Conservation (phyloP, 2,329 filamentous ascomycete species). For the Colletotrichum tropicicola region DNA sequence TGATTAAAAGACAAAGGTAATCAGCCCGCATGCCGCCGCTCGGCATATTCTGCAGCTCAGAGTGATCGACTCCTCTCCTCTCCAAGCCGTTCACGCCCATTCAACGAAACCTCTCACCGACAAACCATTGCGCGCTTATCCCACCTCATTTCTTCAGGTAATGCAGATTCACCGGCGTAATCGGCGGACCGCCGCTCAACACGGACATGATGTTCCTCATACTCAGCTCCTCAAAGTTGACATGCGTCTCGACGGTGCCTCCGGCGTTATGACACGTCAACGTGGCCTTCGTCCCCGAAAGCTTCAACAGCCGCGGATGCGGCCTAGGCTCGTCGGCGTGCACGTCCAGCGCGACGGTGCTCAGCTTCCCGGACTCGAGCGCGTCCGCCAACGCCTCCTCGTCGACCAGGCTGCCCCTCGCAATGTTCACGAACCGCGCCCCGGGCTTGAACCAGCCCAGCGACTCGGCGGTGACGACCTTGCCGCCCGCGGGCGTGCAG, state of each 20-base stretch:
- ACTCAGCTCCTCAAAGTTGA: constrained; percentile 72
- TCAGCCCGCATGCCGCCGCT: too few relatives aligned
- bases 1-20: too few relatives aligned
- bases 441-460: constrained; percentile 63
- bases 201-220: constrained; percentile 74
- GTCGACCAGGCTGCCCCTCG: constrained; percentile 71
- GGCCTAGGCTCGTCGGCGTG: constrained; percentile 68
- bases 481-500: constrained; percentile 62
- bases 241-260: constrained; percentile 71
- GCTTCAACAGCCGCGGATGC: constrained; percentile 51
- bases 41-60: too few relatives aligned
- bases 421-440: constrained; percentile 71
- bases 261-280: constrained; percentile 75
- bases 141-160: constrained; percentile 48
- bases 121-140: too few relatives aligned
- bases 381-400: constrained; percentile 70
- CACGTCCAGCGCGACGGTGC: constrained; percentile 69
- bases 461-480: constrained; percentile 58
- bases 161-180: constrained; percentile 72
- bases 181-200: constrained; percentile 55
- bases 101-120: too few relatives aligned
- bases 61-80: too few relatives aligned
- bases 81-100: too few relatives aligned
- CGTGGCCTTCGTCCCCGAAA: constrained; percentile 57
- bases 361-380: constrained; percentile 59